Base-by-base conservation (phyloP, 2,329 filamentous ascomycete species). In the Fusarium sp. region DNA sequence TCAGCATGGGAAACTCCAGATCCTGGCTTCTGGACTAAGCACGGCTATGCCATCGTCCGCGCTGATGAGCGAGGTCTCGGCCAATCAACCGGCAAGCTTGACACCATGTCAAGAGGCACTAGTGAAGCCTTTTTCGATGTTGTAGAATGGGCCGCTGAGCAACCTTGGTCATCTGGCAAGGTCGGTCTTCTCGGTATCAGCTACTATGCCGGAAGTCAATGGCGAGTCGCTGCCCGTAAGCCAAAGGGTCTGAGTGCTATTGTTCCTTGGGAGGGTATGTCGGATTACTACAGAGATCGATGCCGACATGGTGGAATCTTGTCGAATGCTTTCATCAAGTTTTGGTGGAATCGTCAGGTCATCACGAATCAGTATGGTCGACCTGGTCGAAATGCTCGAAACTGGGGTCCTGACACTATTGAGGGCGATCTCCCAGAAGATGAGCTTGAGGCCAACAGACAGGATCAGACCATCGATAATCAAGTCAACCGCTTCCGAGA, bases 361-460 rank as follows among this genome's bases (percentile, higher is more conserved):
- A 67, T 75, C 7, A 69, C 74, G 7, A 93, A 92, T 73, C 91
- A 93, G 77, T 93, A 93, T 66, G 91, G 91, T 2, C 83, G 82
- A 13, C 83, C 85, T 4, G 85, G 85, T 3, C 79, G 86, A 37
- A 79, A 79, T 2, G 84, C 82, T 4, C 79, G 83, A 5, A 88
- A 88, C 20, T 88, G 85, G 85, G 87, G 87, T 0, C 63, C 58
- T 15, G 86, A 85, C 56, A 90, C 88, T 0, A 81, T 90, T 30
- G 89, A 91, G 69, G 89, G 89, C 2, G 83, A 89, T 65, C 78
- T 91, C 0, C 77, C 84, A 0, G 85, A 86, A 3, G 87, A 88
- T 8, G 85, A 85, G 23, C 83, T 87, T 3, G 80, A 74, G 6
- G 77, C 78, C 37, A 88, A 88, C 73, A 81, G 88, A 3, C 75